A percentile compares a stretch with the other conserved stretches of the same genome.
Evolutionary conservation across 768 basidiomycete species (phyloP).

Genomic region (Tulasnella sp.): DNA sequence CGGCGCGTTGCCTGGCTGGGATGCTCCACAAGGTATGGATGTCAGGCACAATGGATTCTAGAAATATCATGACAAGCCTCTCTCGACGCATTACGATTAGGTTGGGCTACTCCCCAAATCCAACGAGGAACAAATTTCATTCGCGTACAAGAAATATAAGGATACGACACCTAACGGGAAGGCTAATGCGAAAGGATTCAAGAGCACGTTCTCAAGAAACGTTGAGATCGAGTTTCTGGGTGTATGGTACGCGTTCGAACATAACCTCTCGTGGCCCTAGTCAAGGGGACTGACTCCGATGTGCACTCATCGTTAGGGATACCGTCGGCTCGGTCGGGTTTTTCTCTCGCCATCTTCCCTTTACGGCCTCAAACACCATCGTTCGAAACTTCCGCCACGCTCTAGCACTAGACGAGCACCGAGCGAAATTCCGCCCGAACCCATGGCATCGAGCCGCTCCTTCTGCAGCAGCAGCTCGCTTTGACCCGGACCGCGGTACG

Average conservation of each 20-base stretch:
- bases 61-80: not conserved
- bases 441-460: constrained; percentile 40
- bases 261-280: not conserved
- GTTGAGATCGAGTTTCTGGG: constrained; percentile 22
- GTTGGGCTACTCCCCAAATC: constrained; percentile 24
- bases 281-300: not conserved
- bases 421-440: constrained; percentile 58
- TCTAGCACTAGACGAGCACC: constrained; percentile 39
- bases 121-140: constrained; percentile 23
- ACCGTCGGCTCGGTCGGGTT: constrained; percentile 27
- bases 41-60: too few species aligned
- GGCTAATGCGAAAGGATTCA: constrained; percentile 10
- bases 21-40: constrained; percentile 52
- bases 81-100: constrained; percentile 29
- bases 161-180: not conserved
- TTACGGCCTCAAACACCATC: constrained; percentile 23
- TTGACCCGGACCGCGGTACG: constrained; percentile 9
- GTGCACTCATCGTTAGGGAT: constrained; percentile 15
- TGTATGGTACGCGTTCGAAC: constrained; percentile 11
- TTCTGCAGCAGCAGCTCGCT: not conserved
- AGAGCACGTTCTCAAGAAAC: constrained; percentile 9
- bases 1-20: constrained; percentile 28
- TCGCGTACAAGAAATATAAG: constrained; percentile 20
- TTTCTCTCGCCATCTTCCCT: constrained; percentile 24
- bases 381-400: constrained; percentile 26